These are phyloP conservation scores for Gyrodon lividus DNA, from an alignment of 768 basidiomycete species.

Conservation along the genomic window DNA sequence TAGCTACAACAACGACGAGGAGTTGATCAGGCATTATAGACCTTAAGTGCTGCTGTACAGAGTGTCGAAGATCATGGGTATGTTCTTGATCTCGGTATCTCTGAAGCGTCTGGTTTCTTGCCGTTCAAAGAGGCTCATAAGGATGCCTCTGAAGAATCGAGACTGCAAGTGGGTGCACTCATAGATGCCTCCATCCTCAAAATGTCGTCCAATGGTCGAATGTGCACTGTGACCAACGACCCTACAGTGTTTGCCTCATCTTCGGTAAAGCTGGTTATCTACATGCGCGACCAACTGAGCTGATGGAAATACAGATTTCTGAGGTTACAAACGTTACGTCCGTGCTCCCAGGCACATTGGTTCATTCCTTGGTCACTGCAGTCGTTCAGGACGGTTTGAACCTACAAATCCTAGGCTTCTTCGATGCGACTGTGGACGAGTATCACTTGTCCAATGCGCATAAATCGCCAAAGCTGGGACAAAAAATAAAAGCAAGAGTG, in stretches of 20 bases:
- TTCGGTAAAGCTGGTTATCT: constrained; percentile 43
- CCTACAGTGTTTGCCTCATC: constrained; percentile 47
- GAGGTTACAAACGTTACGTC: constrained; percentile 78
- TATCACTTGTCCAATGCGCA: constrained; percentile 60
- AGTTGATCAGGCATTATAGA: constrained; percentile 41
- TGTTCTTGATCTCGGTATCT: constrained; percentile 79
- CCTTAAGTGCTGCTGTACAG: constrained; percentile 71
- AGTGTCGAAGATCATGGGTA: constrained; percentile 96
- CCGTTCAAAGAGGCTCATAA: constrained; percentile 69
- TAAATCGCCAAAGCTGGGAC: constrained; percentile 56
- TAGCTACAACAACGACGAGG: not conserved
- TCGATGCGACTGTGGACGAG: constrained; percentile 84
- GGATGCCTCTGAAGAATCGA: constrained; percentile 25
- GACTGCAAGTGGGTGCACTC: constrained; percentile 63
- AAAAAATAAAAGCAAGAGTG: constrained; percentile 81
- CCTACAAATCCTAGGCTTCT: constrained; percentile 88
- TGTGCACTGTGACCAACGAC: constrained; percentile 66
- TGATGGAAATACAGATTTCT: constrained; percentile 48
- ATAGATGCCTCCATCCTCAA: constrained; percentile 66
- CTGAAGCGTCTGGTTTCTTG: constrained; percentile 81
- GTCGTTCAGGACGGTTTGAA: constrained; percentile 74
- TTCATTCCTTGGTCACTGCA: constrained; percentile 79
- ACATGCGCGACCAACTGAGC: not conserved
- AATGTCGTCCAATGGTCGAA: constrained; percentile 74
- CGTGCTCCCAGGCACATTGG: constrained; percentile 81